Conservation (phyloP, 805 yeast species). For the Candida fluviatilis region DNA sequence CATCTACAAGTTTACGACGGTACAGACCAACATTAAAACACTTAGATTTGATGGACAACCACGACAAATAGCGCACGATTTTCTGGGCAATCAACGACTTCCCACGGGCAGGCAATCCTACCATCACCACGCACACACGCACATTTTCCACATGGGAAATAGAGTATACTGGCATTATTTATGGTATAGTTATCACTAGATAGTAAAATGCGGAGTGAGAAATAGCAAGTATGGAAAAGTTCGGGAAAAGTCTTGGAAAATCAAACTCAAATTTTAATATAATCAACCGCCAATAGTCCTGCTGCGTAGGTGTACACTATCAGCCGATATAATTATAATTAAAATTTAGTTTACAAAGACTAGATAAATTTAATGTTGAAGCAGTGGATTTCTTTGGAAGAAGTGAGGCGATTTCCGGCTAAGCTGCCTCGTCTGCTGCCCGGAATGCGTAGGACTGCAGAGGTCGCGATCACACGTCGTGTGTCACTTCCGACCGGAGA, state of each 20-base stretch:
- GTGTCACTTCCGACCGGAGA: too few relatives aligned
- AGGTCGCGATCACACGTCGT: too few relatives aligned
- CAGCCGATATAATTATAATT: neutral
- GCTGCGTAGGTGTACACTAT: neutral
- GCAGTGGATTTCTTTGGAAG: too few relatives aligned
- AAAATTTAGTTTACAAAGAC: neutral
- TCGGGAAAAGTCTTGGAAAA: neutral
- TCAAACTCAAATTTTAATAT: neutral
- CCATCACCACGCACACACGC: constrained; percentile 83
- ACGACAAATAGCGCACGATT: constrained; percentile 83
- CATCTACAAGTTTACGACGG: constrained; percentile 53
- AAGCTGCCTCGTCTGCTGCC: too few relatives aligned
- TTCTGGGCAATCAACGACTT: constrained; percentile 93
- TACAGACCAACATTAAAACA: constrained; percentile 88
- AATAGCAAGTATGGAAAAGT: neutral
- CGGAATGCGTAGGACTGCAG: too few relatives aligned
- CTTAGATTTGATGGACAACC: constrained; percentile 85
- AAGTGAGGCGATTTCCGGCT: too few relatives aligned
- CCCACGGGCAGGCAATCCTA: constrained; percentile 92
- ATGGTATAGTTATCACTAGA: neutral
- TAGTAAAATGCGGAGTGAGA: neutral
- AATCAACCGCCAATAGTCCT: neutral
- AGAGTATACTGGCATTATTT: constrained; percentile 51
- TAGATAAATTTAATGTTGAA: too few relatives aligned
- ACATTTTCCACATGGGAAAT: constrained; percentile 63